phyloP scores from a whole-genome alignment of 495 filamentous ascomycete genomes.

The Corynascus novoguineensis region DNA sequence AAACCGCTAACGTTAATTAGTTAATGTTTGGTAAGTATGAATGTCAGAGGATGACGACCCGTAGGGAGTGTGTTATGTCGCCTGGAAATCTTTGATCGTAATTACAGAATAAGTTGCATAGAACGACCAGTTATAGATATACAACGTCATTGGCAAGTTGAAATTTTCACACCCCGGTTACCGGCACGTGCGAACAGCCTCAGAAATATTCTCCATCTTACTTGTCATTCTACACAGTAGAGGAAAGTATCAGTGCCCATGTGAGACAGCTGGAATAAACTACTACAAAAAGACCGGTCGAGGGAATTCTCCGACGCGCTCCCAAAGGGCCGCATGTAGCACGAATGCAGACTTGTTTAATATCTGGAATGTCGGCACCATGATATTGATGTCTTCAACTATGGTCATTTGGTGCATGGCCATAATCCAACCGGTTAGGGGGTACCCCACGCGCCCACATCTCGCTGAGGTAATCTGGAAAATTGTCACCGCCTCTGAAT shows the following conservation, averaged over 20 bases:
- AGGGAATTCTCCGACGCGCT: constrained; percentile 27
- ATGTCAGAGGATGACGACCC: no score
- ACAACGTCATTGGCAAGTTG: constrained; percentile 27
- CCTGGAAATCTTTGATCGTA: not conserved
- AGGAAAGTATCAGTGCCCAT: constrained; percentile 40
- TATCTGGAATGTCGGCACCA: constrained; percentile 48
- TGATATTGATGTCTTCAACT: constrained; percentile 49
- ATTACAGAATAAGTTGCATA: not conserved
- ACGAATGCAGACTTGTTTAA: constrained; percentile 42
- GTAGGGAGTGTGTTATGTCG: not conserved
- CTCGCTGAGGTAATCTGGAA: constrained; percentile 44
- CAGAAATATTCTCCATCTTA: constrained; percentile 39
- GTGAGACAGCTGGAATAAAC: constrained; percentile 27
- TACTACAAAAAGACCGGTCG: constrained; percentile 29
- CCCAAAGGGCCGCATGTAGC: constrained; percentile 30
- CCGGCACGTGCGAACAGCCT: constrained; percentile 32
- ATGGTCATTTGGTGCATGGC: constrained; percentile 40
- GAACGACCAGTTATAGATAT: constrained; percentile 36
- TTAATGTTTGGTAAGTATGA: no score
- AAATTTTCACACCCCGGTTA: constrained; percentile 34
- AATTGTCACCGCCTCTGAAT: constrained; percentile 42
- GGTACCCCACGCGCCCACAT: constrained; percentile 42
- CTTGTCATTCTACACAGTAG: constrained; percentile 33
- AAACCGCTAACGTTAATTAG: no score
- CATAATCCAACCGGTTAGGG: constrained; percentile 37